Conservation (phyloP, 116 monocot species). For the Zostera marina region DNA sequence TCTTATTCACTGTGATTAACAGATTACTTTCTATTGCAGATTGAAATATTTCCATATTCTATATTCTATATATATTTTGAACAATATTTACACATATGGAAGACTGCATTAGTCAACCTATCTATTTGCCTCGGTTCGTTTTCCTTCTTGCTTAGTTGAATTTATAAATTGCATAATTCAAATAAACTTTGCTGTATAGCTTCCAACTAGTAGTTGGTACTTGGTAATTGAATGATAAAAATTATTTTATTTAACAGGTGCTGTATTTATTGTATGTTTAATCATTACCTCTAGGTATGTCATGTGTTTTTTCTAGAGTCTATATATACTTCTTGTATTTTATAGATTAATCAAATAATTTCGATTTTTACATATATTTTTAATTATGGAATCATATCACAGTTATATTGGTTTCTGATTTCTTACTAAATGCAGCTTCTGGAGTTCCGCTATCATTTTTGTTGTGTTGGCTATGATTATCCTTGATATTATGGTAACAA, state of each 20-base stretch:
- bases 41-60: constrained; percentile 92
- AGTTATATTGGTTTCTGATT: constrained; percentile 1
- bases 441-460: constrained; percentile 72
- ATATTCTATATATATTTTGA: constrained; percentile 99
- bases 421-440: constrained; percentile 38
- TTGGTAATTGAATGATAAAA: neutral
- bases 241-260: constrained; percentile 29
- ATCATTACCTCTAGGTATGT: constrained; percentile 72
- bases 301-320: no score
- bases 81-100: constrained; percentile 94
- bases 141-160: neutral
- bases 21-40: constrained; percentile 34
- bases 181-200: neutral
- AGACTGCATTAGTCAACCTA: constrained; percentile 63
- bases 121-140: constrained; percentile 73
- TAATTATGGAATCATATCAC: neutral
- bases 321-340: no score
- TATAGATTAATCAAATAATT: neutral
- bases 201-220: neutral
- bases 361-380: neutral
- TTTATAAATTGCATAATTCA: neutral
- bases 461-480: constrained; percentile 79
- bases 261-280: constrained; percentile 71
- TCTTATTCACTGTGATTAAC: neutral
- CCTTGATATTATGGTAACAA: constrained; percentile 73